Conservation (phyloP, 768 basidiomycete species). For the Termitomyces sp. region DNA sequence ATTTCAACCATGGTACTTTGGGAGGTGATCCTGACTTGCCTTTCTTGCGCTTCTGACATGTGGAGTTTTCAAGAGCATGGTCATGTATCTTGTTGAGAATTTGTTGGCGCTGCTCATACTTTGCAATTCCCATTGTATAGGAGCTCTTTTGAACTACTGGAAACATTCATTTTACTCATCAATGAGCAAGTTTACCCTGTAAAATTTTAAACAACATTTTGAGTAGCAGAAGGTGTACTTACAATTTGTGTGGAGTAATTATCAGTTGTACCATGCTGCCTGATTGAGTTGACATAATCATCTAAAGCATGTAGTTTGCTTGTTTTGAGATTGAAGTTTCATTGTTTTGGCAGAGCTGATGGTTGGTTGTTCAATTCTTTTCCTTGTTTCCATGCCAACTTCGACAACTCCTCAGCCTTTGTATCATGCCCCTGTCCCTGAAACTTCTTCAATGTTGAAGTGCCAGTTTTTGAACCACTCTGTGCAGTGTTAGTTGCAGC, state of each 20-base stretch:
- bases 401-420: too few relatives aligned
- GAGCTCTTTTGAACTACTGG: slow-evolving; percentile 23
- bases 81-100: slow-evolving; percentile 2
- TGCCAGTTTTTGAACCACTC: too few relatives aligned
- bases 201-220: background rate
- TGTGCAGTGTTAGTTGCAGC: background rate
- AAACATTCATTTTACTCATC: slow-evolving; percentile 29
- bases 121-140: slow-evolving; percentile 22
- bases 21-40: background rate
- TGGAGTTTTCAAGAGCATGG: background rate
- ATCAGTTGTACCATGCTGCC: slow-evolving; percentile 30
- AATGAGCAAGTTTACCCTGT: slow-evolving; percentile 38
- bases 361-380: background rate
- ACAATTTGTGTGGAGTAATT: slow-evolving; percentile 35
- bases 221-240: slow-evolving; percentile 1
- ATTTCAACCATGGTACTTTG: slow-evolving; percentile 3
- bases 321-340: slow-evolving; percentile 24
- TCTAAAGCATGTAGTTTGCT: slow-evolving; percentile 33
- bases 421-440: too few relatives aligned
- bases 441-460: too few relatives aligned
- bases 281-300: slow-evolving; percentile 26
- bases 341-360: background rate
- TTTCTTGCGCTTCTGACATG: background rate
- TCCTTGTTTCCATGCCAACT: background rate
- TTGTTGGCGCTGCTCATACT: slow-evolving; percentile 8